phyloP scores from a whole-genome alignment of 2,329 filamentous ascomycete genomes.

The Fusarium siculi region DNA sequence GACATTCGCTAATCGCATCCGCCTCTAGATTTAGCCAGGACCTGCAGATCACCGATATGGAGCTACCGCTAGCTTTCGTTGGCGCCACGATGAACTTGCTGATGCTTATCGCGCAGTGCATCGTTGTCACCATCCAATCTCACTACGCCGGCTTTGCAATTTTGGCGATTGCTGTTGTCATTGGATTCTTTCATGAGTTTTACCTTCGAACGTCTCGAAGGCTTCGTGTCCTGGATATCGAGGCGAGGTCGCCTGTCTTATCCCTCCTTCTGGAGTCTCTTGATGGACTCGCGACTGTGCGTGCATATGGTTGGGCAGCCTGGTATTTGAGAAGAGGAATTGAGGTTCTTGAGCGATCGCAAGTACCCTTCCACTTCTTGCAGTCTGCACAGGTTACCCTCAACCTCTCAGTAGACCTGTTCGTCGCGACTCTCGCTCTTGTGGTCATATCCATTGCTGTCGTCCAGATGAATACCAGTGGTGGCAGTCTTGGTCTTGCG shows the following conservation, averaged over 20 bases:
- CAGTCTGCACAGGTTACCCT: background rate
- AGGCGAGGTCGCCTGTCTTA: background rate
- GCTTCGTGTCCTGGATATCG: background rate
- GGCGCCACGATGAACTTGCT: background rate
- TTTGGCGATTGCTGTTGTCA: background rate
- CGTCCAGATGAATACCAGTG: background rate
- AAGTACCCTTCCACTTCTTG: background rate
- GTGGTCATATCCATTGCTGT: background rate
- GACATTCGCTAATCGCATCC: background rate
- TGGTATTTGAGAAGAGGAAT: background rate
- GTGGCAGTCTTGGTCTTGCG: background rate
- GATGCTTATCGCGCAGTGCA: background rate
- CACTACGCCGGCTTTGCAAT: background rate
- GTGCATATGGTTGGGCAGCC: background rate
- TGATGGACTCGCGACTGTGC: background rate
- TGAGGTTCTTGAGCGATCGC: background rate
- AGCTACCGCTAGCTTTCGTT: background rate
- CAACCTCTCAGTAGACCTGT: background rate
- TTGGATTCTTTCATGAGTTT: background rate
- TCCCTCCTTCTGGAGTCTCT: background rate
- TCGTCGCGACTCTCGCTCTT: background rate
- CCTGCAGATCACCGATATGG: constrained; percentile 1
- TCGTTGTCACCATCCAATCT: background rate
- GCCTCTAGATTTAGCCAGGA: background rate
- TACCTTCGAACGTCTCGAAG: background rate